Evolutionary conservation across 2,329 filamentous ascomycete species (phyloP).

Genomic region (Pseudocercospora pini-densiflorae): DNA sequence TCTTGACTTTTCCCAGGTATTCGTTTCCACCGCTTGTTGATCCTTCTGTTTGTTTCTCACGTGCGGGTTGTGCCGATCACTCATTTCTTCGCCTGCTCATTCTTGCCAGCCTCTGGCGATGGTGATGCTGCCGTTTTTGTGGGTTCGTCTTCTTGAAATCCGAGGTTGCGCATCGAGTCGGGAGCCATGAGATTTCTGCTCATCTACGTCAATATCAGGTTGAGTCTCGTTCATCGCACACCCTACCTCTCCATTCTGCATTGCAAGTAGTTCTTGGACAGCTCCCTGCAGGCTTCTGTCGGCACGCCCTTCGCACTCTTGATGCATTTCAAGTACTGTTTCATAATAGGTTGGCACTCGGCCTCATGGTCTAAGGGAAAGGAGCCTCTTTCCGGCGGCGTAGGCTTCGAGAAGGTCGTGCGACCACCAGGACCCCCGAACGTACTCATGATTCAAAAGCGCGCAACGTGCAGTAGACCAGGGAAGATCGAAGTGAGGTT

Average conservation of each 20-base stretch:
- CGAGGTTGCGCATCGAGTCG: slow-evolving; percentile 93
- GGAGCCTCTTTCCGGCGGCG: slow-evolving; percentile 85
- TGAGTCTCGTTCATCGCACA: neutral
- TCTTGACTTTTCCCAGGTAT: neutral
- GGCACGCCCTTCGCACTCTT: slow-evolving; percentile 84
- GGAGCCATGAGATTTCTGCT: slow-evolving; percentile 86
- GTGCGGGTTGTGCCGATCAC: neutral
- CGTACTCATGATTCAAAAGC: slow-evolving; percentile 42
- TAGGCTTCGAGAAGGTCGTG: slow-evolving; percentile 67
- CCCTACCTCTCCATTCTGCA: slow-evolving; percentile 92
- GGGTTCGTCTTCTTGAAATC: slow-evolving; percentile 57
- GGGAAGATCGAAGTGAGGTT: neutral
- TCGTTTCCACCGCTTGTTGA: neutral
- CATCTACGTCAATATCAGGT: slow-evolving; percentile 39
- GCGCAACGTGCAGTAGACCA: neutral
- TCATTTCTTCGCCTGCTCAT: slow-evolving; percentile 8
- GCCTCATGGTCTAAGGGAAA: slow-evolving; percentile 97
- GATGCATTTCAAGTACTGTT: slow-evolving; percentile 82
- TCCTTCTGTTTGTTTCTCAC: neutral
- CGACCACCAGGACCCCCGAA: slow-evolving; percentile 70
- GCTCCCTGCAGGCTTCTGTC: slow-evolving; percentile 78
- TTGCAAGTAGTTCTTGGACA: slow-evolving; percentile 86
- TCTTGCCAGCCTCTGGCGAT: slow-evolving; percentile 14
- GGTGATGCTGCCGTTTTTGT: neutral
- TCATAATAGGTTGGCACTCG: slow-evolving; percentile 92